Evolutionary conservation across 139 green algal genomes (phyloP), one percentile per base, ranked within the genome.

Genomic region (Nannochloris sp.): DNA sequence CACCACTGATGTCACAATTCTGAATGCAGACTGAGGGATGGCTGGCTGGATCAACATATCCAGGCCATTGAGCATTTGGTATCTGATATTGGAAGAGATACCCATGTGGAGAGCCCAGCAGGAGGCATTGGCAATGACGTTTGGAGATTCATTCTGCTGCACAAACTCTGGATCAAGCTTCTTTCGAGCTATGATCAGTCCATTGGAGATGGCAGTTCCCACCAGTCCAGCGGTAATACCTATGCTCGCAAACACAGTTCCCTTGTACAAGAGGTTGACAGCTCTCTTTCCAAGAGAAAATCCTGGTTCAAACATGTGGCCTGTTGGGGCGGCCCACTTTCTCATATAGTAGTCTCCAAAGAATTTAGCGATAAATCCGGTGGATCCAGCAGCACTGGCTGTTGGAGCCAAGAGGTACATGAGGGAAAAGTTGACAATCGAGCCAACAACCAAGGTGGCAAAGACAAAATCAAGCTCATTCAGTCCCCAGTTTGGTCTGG

Each of bases 381-480:
- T 64, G 37, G 63, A 73, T 12, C 68, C 71, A n/a, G 66, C 76
- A 3, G 62, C 75, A 3, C 66, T 64, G 6, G 71, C 78, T 11
- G 84, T 93, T 11, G 91, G 87, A 0, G 91, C 91, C 59, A 97
- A 79, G 33, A 94, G 66, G 78, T 87, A 96, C 89, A 96, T 96
- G 56, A 96, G 79, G 28, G 79, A 73, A 72, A 97, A 96, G 78
- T 97, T 97, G 20, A 97, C 73, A 61, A 97, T 95, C 71, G 79
- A 91, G 63, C 91, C 91, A 37, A 97, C 84, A 63, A 96, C 86
- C 2, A 97, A 69, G 0, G 91, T 97, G 37, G 81, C 87, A 74
- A 97, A 97, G 4, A 97, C 91, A 85, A 97, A 97, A 78, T 97
- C 91, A 2, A 97, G 83, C 81, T 97, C 91, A 50, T 96, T 88